Base-by-base conservation (phyloP, 2,329 filamentous ascomycete species). In the Chaetothyriales sp. region DNA sequence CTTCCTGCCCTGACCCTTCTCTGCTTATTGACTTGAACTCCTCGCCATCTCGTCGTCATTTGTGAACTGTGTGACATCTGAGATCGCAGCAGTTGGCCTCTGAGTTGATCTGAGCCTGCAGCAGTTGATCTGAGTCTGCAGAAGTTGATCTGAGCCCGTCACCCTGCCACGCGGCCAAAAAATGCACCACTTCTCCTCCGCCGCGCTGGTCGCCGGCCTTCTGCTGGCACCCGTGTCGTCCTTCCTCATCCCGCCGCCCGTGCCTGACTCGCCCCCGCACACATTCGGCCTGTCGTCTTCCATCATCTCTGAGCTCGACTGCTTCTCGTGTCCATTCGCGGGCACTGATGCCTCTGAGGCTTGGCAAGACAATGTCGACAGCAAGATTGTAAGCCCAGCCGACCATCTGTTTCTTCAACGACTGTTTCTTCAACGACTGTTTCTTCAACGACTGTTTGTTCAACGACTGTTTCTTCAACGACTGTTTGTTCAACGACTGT, bases 191-290 rank as follows among this genome's bases (percentile, higher is more conserved):
- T 13, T 5, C 33, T 5, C 59, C 45, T 47, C 50, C 33, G 46
- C 55, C 45, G 54, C 59, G 53, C 55, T 62, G 54, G 57, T 57
- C 56, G 59, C 59, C 44, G 50, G 55, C 50, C 53, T 52, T 48
- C 48, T 58, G 25, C 49, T 54, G 45, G 25, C 54, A 13, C 25
- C 52, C 28, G 56, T 56, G 6, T 56, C 58, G 25, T 59, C 59
- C 10, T 60, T 62, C 51, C 59, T 62, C 5, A 44, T 62, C 3
- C 57, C 60, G 47, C 47, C 49, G 48, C 49, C 22, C 46, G 49
- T 18, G 44, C 53, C 19, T n/a, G 46, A 18, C 46, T 18, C 25
- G 20, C 3, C 29, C 46, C 15, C 37, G 15, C 15, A 13, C 46
- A 28, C 33, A 29, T n/a, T 18, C n/a, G 10, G 46, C 46, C 15